These are phyloP conservation scores for Exsudoporus frostii DNA, from an alignment of 768 basidiomycete species.

Conservation along the genomic window DNA sequence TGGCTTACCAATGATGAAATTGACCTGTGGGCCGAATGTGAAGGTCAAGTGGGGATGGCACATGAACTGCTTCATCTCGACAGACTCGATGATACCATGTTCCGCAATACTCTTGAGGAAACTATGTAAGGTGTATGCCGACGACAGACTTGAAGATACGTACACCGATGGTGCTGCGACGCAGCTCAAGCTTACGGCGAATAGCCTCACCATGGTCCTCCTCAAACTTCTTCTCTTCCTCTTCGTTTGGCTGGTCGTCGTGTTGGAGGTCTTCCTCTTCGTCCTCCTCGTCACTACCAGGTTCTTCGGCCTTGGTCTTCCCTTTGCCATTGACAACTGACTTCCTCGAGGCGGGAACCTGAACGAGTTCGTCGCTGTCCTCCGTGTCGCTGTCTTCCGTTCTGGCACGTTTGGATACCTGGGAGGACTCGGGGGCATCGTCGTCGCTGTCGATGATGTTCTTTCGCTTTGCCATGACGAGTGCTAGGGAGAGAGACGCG, in stretches of 20 bases:
- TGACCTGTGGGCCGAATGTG: conserved; percentile 89
- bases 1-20: conserved; percentile 86
- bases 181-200: conserved; percentile 49
- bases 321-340: conserved; percentile 33
- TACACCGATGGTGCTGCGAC: conserved; percentile 38
- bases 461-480: conserved; percentile 55
- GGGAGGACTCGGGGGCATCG: conserved; percentile 31
- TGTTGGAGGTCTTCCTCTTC: conserved; percentile 34
- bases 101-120: conserved; percentile 67
- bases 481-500: conserved; percentile 6
- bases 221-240: conserved; percentile 67
- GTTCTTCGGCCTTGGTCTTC: conserved; percentile 27
- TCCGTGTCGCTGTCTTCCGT: conserved; percentile 40
- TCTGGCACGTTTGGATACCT: conserved; percentile 43
- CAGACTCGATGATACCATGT: conserved; percentile 80
- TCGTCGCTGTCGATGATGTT: conserved; percentile 43
- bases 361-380: conserved; percentile 28
- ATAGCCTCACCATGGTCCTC: conserved; percentile 55
- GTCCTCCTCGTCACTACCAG: conserved; percentile 30
- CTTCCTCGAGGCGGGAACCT: conserved; percentile 3
- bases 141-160: conserved; percentile 42
- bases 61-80: conserved; percentile 94
- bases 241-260: conserved; percentile 41
- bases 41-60: conserved; percentile 85
- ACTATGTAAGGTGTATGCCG: neutral